Evolutionary conservation across 768 basidiomycete genomes (phyloP), one percentile per base, ranked within the genome.

Genomic region (Termitomyces titanicus): DNA sequence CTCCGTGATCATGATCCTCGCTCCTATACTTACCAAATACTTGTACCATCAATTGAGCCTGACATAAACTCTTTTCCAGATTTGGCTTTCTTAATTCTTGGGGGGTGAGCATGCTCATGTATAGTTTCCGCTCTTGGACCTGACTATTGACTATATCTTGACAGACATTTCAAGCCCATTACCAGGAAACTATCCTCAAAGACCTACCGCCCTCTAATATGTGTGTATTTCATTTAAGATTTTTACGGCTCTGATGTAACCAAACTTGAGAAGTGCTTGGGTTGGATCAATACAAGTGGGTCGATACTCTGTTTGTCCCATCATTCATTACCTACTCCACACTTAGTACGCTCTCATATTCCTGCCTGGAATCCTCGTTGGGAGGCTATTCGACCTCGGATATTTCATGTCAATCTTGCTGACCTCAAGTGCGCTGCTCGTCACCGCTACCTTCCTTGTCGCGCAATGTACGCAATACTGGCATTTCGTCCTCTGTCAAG

Each of bases 401-500:
- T 80, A 83, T 59, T 82, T 85, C 68, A 81, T 73, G 29, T 63
- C 76, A 2, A 77, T 84, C 4, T 75, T 80, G 31, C 59, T 80
- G 11, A 35, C 70, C 2, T 78, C 79, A 0, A 83, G 82, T 51
- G 71, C 70, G 12, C 42, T 82, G 15, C 66, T 89, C 7, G 70
- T 91, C 3, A 57, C 70, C 0, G 75, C 80, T 33, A 85, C 84
- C 0, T 82, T 91, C 61, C 72, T 91, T 15, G 72, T 79, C 6
- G 86, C 86, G 0, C 74, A 90, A 71, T 92, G 89, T 64, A 85
- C 71, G 10, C 56, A 77, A 53, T 92, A 84, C 62, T 91, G 89
- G 89, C 86, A 92, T 4, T 86, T 91, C 61, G 62, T 91, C 22
- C 75, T 92, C 1, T 88, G 81, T 55, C 89, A 92, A 66, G 89